phyloP scores from a whole-genome alignment of 2,329 filamentous ascomycete genomes.

The Fusarium marasasianum region DNA sequence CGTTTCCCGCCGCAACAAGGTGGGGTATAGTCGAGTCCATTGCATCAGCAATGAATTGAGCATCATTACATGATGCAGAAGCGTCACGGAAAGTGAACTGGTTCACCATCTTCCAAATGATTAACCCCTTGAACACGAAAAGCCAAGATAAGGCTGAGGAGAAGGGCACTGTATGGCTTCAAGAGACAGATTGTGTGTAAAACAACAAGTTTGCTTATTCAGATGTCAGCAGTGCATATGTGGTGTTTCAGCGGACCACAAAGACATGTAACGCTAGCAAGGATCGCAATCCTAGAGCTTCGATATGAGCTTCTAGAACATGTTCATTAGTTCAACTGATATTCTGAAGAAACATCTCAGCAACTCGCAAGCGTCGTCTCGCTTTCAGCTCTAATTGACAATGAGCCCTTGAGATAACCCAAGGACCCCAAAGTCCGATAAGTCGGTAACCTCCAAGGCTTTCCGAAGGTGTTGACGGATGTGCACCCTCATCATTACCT shows the following conservation, averaged over 20 bases:
- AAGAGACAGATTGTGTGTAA: neutral
- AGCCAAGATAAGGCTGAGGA: neutral
- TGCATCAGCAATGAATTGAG: constrained; percentile 44
- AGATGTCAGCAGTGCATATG: constrained; percentile 1
- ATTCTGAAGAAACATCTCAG: neutral
- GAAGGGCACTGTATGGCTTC: neutral
- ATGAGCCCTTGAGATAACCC: neutral
- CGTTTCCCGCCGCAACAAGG: constrained; percentile 41
- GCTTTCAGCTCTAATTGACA: neutral
- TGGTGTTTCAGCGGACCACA: neutral
- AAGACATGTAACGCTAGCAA: constrained; percentile 30
- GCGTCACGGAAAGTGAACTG: constrained; percentile 41
- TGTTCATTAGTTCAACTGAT: constrained; percentile 3
- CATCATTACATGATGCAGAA: constrained; percentile 34
- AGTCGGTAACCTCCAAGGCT: neutral
- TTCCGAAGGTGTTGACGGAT: neutral
- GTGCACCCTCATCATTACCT: neutral
- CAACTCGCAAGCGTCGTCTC: neutral
- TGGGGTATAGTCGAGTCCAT: constrained; percentile 45
- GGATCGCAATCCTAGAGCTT: constrained; percentile 28
- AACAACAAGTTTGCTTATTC: constrained; percentile 13
- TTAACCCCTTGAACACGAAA: neutral
- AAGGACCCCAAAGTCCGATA: neutral
- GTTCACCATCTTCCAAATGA: constrained; percentile 24
- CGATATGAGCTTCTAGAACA: constrained; percentile 20